phyloP scores from a whole-genome alignment of 345 rosid genomes.

The Salix arbutifolia region DNA sequence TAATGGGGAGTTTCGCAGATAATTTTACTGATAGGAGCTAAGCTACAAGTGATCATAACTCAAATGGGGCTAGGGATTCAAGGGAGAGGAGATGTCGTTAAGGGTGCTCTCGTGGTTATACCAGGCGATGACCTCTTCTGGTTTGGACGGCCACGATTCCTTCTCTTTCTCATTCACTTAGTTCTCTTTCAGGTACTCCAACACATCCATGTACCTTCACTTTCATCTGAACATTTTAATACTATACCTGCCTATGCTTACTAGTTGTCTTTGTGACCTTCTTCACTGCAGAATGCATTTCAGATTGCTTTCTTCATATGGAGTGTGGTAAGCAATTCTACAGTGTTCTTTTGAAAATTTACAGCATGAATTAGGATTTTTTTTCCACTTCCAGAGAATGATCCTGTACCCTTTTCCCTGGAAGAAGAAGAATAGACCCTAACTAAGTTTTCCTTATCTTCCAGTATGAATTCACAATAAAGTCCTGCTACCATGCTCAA shows the following conservation, averaged over 20 bases:
- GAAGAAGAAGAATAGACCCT: neutral
- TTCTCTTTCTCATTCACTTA: conserved; percentile 83
- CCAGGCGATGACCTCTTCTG: conserved; percentile 94
- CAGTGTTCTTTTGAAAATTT: neutral
- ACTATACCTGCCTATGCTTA: neutral
- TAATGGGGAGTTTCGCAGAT: conserved; percentile 37
- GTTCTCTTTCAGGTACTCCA: conserved; percentile 75
- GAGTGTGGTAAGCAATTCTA: conserved; percentile 54
- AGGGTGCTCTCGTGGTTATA: conserved; percentile 86
- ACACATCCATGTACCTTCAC: neutral
- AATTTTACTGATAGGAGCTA: conserved; percentile 67
- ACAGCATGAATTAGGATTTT: neutral
- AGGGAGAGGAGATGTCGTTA: conserved; percentile 81
- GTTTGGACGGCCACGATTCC: conserved; percentile 78
- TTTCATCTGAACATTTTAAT: neutral
- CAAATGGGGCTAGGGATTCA: conserved; percentile 72
- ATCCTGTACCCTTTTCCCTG: neutral
- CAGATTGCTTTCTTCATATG: conserved; percentile 80
- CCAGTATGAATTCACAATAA: conserved; percentile 55
- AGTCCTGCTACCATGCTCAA: conserved; percentile 55
- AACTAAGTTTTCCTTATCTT: neutral
- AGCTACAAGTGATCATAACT: conserved; percentile 82
- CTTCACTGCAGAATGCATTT: conserved; percentile 67
- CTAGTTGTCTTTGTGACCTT: neutral
- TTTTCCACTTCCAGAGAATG: neutral